phyloP scores from a whole-genome alignment of 2,329 filamentous ascomycete genomes.

The Phaeosphaeriaceae sp. region DNA sequence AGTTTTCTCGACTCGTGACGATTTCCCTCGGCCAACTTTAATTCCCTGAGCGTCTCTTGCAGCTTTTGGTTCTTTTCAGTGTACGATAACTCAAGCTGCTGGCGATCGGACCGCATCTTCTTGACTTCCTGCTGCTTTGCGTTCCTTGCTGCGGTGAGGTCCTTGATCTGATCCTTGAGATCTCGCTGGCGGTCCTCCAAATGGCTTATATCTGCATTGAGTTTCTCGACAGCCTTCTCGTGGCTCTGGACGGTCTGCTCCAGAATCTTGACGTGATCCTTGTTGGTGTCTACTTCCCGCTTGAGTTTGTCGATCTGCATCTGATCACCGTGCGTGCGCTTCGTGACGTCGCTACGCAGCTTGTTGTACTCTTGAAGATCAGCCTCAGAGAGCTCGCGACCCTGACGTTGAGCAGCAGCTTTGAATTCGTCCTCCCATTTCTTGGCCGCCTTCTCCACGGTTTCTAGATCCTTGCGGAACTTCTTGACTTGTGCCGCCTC shows the following conservation, averaged over 20 bases:
- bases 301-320: constrained; percentile 84
- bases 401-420: constrained; percentile 83
- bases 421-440: constrained; percentile 89
- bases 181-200: constrained; percentile 72
- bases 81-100: constrained; percentile 72
- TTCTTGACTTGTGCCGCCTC: constrained; percentile 74
- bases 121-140: constrained; percentile 91
- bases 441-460: constrained; percentile 87
- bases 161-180: constrained; percentile 65
- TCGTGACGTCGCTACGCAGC: constrained; percentile 83
- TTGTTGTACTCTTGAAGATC: constrained; percentile 91
- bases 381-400: constrained; percentile 81
- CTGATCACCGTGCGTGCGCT: constrained; percentile 80
- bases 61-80: constrained; percentile 94
- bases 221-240: constrained; percentile 74
- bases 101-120: constrained; percentile 52
- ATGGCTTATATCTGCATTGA: constrained; percentile 73
- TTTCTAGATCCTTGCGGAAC: constrained; percentile 78
- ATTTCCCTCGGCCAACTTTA: constrained; percentile 83
- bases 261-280: constrained; percentile 87
- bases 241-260: constrained; percentile 85
- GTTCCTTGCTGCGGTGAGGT: constrained; percentile 79
- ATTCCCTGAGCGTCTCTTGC: constrained; percentile 79
- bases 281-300: constrained; percentile 88
- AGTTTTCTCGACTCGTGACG: constrained; percentile 86